Evolutionary conservation across 805 yeast species (phyloP).

Genomic region (Kodamaea kaohsiungensis): DNA sequence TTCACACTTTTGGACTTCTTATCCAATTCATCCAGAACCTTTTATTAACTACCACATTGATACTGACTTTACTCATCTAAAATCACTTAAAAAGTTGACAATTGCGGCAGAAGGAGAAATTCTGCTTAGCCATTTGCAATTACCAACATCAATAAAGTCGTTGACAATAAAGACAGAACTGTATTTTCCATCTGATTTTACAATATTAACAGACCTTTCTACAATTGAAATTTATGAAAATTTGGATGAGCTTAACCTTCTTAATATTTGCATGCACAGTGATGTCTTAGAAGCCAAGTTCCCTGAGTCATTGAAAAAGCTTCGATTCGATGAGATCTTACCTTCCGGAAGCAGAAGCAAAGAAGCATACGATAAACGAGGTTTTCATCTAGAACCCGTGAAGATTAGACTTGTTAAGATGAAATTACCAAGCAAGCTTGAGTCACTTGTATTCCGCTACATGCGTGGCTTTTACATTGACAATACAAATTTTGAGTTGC

Average conservation of each 20-base stretch:
- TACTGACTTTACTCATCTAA: background rate
- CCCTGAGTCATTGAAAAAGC: background rate
- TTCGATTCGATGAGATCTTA: background rate
- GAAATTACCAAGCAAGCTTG: background rate
- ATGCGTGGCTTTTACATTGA: conserved; percentile 2
- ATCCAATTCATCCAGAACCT: background rate
- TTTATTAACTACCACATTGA: background rate
- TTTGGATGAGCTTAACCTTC: background rate
- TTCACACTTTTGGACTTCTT: background rate
- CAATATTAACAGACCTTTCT: background rate
- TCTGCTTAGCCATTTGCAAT: background rate
- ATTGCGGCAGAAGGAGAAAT: background rate
- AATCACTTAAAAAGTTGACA: background rate
- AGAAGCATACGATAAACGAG: background rate
- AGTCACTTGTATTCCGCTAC: background rate
- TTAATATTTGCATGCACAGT: background rate
- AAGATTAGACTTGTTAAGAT: background rate
- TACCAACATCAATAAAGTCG: background rate
- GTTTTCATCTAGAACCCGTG: background rate
- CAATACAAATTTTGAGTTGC: background rate
- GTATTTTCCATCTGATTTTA: background rate
- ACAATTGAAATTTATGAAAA: background rate
- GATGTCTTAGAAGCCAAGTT: background rate
- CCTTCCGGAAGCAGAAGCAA: background rate
- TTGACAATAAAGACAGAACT: background rate